phyloP scores from a whole-genome alignment of 2,329 filamentous ascomycete species.

The Clarireedia sp. region DNA sequence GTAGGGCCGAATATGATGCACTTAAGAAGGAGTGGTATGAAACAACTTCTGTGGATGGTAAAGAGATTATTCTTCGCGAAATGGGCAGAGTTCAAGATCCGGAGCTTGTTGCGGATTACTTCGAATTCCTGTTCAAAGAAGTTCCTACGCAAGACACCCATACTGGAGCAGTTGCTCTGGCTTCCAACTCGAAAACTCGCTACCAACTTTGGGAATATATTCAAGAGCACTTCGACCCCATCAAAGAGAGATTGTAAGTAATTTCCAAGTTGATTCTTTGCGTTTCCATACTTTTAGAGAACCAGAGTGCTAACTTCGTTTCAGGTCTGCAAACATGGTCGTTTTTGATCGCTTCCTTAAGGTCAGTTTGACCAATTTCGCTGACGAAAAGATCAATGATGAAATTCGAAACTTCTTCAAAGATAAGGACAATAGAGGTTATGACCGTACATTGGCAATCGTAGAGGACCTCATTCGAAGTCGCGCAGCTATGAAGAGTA shows the following conservation, averaged over 20 bases:
- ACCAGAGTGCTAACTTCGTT: not conserved
- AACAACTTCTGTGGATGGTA: slow-evolving; percentile 82
- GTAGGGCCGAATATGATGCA: slow-evolving; percentile 59
- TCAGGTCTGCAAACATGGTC: slow-evolving; percentile 63
- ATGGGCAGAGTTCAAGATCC: slow-evolving; percentile 62
- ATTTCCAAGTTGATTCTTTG: not conserved
- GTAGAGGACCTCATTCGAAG: slow-evolving; percentile 80
- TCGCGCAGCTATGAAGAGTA: slow-evolving; percentile 71
- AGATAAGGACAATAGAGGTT: slow-evolving; percentile 76
- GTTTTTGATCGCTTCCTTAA: slow-evolving; percentile 85
- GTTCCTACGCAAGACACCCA: slow-evolving; percentile 85
- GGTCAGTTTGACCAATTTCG: slow-evolving; percentile 69
- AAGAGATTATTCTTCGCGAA: slow-evolving; percentile 72
- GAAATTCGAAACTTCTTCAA: slow-evolving; percentile 83
- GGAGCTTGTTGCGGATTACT: slow-evolving; percentile 58
- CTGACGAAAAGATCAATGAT: slow-evolving; percentile 57
- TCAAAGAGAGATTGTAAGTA: slow-evolving; percentile 55
- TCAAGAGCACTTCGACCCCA: slow-evolving; percentile 70
- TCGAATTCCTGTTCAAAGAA: slow-evolving; percentile 73
- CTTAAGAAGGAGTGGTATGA: slow-evolving; percentile 79
- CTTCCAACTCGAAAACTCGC: slow-evolving; percentile 66
- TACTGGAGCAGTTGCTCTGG: slow-evolving; percentile 64
- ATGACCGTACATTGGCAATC: slow-evolving; percentile 77
- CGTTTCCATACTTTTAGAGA: not conserved
- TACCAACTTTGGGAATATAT: slow-evolving; percentile 76